Conservation (phyloP, 768 basidiomycete species). For the Candolleomyces eurysporus region DNA sequence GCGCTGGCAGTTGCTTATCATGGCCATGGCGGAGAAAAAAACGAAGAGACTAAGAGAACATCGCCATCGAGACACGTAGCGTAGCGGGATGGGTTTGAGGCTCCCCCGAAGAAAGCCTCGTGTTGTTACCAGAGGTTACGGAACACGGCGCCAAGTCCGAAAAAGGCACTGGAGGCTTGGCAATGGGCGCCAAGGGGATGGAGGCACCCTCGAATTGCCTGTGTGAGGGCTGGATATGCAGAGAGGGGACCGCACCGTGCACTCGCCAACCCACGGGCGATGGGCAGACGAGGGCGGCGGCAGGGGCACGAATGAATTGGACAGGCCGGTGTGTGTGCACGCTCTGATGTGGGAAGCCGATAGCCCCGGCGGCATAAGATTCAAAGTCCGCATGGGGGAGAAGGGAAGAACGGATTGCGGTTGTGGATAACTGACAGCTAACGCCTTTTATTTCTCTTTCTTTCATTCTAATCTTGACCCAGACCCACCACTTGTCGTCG, state of each 20-base stretch:
- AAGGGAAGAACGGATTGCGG: neutral
- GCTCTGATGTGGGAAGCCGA: neutral
- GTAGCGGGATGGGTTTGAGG: too few relatives aligned
- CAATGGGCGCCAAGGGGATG: neutral
- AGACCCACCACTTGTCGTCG: constrained; percentile 29
- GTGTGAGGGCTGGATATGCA: too few relatives aligned
- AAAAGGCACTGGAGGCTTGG: neutral
- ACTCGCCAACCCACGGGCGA: neutral
- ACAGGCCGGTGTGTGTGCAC: too few relatives aligned
- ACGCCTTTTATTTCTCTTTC: constrained; percentile 9
- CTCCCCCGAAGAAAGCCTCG: too few relatives aligned
- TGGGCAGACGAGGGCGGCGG: neutral
- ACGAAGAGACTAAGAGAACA: too few relatives aligned
- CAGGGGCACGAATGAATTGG: too few relatives aligned
- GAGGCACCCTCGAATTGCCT: too few relatives aligned
- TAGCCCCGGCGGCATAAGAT: neutral
- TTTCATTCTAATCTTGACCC: constrained; percentile 6
- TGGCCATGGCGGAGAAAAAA: too few relatives aligned
- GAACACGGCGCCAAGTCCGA: too few relatives aligned
- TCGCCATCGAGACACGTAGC: too few relatives aligned
- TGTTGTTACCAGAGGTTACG: too few relatives aligned
- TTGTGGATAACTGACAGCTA: neutral
- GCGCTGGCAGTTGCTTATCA: too few relatives aligned
- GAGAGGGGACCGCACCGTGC: neutral
- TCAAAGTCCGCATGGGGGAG: neutral